Evolutionary conservation across 108 stramenopile genomes (phyloP).

Genomic region (Nitzschia sp.): DNA sequence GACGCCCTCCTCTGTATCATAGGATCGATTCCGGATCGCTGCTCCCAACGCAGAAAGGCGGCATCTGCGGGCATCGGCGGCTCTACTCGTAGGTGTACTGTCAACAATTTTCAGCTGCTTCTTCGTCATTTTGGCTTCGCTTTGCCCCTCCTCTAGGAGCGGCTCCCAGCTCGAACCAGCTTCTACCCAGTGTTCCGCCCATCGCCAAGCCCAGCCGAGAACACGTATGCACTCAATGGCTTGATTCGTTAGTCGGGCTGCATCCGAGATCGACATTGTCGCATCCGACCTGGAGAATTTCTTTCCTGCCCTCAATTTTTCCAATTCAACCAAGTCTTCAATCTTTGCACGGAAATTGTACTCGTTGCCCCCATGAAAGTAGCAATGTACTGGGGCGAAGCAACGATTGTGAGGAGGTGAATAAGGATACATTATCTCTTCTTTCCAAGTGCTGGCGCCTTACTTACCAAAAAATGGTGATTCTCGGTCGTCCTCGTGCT

Average conservation of each 20-base stretch:
- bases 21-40: constrained; percentile 80
- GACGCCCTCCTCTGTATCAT: constrained; percentile 71
- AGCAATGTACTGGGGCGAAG: constrained; percentile 55
- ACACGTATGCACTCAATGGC: constrained; percentile 63
- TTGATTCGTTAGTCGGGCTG: constrained; percentile 56
- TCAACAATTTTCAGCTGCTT: constrained; percentile 74
- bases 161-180: constrained; percentile 81
- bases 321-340: constrained; percentile 79
- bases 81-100: constrained; percentile 67
- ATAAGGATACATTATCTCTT: background rate
- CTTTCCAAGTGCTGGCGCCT: background rate
- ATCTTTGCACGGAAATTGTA: constrained; percentile 74
- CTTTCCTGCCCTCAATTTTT: constrained; percentile 47
- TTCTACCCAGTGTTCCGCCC: constrained; percentile 90
- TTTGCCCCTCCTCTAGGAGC: constrained; percentile 67
- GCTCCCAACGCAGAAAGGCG: constrained; percentile 86
- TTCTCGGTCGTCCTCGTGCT: constrained; percentile 28
- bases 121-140: constrained; percentile 73
- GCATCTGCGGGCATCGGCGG: constrained; percentile 72
- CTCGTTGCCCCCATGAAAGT: constrained; percentile 58
- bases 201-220: constrained; percentile 90
- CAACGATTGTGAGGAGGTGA: background rate
- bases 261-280: constrained; percentile 66
- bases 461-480: constrained; percentile 25
- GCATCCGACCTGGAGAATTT: constrained; percentile 42